Percentiles rank a stretch among this genome's conserved stretches.
phyloP scores from a whole-genome alignment of 129 eudicot genomes.

The Saussurea involucrata region DNA sequence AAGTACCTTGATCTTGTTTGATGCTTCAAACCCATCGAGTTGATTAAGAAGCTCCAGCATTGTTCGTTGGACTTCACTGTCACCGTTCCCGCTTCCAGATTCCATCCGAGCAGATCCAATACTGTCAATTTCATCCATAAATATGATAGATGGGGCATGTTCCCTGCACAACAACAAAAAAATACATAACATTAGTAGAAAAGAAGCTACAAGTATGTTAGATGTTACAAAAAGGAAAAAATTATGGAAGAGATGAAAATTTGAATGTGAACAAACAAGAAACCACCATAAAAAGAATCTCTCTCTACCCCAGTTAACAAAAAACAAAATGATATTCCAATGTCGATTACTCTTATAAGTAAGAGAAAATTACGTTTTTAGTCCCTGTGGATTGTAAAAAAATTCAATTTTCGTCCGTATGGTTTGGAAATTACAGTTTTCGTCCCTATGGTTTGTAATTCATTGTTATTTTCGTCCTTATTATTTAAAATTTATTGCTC shows the following conservation, averaged over 20 bases:
- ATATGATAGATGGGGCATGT: slow-evolving; percentile 90
- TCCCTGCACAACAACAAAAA: slow-evolving; percentile 47
- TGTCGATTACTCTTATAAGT: not conserved
- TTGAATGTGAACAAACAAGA: not conserved
- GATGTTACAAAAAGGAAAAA: not conserved
- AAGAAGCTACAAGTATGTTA: not conserved
- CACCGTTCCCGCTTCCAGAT: slow-evolving; percentile 94
- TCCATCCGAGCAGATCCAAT: slow-evolving; percentile 97
- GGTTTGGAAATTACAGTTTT: too few species aligned
- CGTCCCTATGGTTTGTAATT: too few species aligned
- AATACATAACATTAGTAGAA: not conserved
- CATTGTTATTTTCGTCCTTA: too few species aligned
- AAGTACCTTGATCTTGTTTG: slow-evolving; percentile 80
- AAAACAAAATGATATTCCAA: not conserved
- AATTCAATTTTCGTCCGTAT: too few species aligned
- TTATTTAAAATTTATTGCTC: too few species aligned
- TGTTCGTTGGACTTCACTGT: slow-evolving; percentile 93
- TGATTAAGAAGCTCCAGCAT: slow-evolving; percentile 95
- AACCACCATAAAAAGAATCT: not conserved
- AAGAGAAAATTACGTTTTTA: too few species aligned
- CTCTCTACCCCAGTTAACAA: not conserved
- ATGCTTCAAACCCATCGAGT: slow-evolving; percentile 94
- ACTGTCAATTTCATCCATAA: slow-evolving; percentile 95
- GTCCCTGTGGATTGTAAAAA: too few species aligned
- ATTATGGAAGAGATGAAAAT: not conserved